phyloP scores from a whole-genome alignment of 2,329 filamentous ascomycete genomes.

The Polytolypa hystricis region DNA sequence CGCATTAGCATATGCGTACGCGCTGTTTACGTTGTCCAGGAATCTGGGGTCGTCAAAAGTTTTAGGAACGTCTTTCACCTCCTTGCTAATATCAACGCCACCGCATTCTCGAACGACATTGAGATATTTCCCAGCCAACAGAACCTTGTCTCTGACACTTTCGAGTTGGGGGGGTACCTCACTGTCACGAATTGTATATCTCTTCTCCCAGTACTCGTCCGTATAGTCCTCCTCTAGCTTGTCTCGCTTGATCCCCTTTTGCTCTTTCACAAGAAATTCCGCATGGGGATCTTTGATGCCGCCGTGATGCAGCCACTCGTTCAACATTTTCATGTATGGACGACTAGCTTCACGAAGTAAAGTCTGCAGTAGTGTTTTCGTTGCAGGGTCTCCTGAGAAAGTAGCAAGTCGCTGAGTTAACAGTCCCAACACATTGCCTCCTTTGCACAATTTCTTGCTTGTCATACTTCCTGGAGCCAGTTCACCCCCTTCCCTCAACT shows the following conservation, averaged over 20 bases:
- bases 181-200: constrained; percentile 86
- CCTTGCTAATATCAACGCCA: constrained; percentile 85
- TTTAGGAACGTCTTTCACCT: constrained; percentile 73
- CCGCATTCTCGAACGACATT: constrained; percentile 97
- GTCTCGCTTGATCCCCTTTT: constrained; percentile 87
- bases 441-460: constrained; percentile 87
- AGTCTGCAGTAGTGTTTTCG: constrained; percentile 67
- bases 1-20: constrained; percentile 91
- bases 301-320: constrained; percentile 95
- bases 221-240: constrained; percentile 92
- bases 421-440: constrained; percentile 84
- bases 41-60: constrained; percentile 89
- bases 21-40: constrained; percentile 87
- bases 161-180: constrained; percentile 88
- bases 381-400: constrained; percentile 88
- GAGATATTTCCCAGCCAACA: constrained; percentile 92
- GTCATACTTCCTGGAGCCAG: constrained; percentile 66
- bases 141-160: constrained; percentile 82
- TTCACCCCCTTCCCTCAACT: constrained; percentile 75
- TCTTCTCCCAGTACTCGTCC: constrained; percentile 97
- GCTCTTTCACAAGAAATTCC: constrained; percentile 91
- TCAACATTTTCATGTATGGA: constrained; percentile 96
- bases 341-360: constrained; percentile 78
- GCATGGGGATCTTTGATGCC: constrained; percentile 88
- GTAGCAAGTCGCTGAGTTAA: constrained; percentile 74